Conservation (phyloP, 352 stramenopile species). For the Globisporangium uncinulatum region DNA sequence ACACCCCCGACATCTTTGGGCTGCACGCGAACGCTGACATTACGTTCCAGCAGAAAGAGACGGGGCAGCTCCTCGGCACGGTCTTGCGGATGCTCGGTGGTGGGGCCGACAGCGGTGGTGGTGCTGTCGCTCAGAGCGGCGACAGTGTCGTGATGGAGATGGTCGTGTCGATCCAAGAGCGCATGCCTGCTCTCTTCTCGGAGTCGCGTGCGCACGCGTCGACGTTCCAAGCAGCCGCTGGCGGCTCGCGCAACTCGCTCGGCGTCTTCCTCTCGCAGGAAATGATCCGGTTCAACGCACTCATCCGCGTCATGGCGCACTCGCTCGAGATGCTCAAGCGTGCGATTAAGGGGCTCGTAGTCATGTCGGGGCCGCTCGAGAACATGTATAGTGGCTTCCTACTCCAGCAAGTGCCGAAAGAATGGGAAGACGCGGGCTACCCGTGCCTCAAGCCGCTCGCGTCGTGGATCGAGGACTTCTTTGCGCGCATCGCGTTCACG, state of each 20-base stretch:
- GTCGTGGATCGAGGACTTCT: constrained; percentile 92
- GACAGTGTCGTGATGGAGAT: constrained; percentile 83
- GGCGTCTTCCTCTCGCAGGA: constrained; percentile 91
- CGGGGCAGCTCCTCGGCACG: constrained; percentile 59
- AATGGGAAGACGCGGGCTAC: constrained; percentile 89
- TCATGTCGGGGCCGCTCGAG: constrained; percentile 88
- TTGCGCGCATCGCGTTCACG: constrained; percentile 81
- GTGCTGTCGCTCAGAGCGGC: constrained; percentile 41
- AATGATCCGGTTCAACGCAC: constrained; percentile 87
- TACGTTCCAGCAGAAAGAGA: constrained; percentile 93
- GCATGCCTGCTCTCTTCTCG: constrained; percentile 67
- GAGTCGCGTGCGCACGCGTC: constrained; percentile 59
- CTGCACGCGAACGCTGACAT: constrained; percentile 94
- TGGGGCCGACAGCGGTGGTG: constrained; percentile 30
- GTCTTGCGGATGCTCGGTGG: constrained; percentile 68
- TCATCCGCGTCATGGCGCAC: constrained; percentile 83
- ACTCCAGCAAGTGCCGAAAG: constrained; percentile 82
- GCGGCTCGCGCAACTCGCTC: constrained; percentile 90
- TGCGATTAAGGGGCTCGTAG: constrained; percentile 87
- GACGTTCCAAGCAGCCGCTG: constrained; percentile 76
- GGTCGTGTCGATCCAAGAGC: constrained; percentile 71
- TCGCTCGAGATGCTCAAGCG: constrained; percentile 85
- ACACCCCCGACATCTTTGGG: constrained; percentile 89
- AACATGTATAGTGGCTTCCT: constrained; percentile 92
- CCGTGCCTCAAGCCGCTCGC: constrained; percentile 90